These are phyloP conservation scores for Dothidotthia symphoricarpi DNA, from an alignment of 2,329 filamentous ascomycete genomes.

Conservation along the genomic window DNA sequence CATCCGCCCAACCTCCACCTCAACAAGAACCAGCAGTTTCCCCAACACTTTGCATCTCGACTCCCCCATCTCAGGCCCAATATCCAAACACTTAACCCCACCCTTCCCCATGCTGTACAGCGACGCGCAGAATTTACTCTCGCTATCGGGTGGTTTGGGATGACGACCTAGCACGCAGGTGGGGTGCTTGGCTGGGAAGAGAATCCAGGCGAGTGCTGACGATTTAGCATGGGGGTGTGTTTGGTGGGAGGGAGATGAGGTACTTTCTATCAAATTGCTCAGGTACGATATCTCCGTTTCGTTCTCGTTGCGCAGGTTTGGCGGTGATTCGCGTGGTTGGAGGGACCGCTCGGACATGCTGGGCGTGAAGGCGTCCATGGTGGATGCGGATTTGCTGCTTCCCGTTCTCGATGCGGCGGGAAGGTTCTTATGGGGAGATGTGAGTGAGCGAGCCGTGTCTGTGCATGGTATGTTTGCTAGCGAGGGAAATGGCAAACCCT, in stretches of 20 bases:
- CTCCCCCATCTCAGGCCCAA: constrained; percentile 15
- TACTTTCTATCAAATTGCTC: constrained; percentile 17
- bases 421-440: too few species aligned
- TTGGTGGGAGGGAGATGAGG: neutral
- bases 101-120: constrained; percentile 17
- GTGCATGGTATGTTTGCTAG: too few species aligned
- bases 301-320: constrained; percentile 21
- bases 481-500: too few species aligned
- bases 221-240: too few species aligned
- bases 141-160: too few species aligned
- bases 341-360: too few species aligned
- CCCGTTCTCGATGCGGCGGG: too few species aligned
- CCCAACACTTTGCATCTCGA: constrained; percentile 13
- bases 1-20: constrained; percentile 11
- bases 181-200: constrained; percentile 10
- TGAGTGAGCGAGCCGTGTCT: too few species aligned
- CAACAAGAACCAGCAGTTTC: constrained; percentile 12
- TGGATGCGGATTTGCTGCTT: too few species aligned
- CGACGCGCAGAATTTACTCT: constrained; percentile 10
- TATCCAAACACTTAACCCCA: constrained; percentile 11
- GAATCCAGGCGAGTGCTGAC: constrained; percentile 11
- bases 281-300: constrained; percentile 18
- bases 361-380: too few species aligned
- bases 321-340: too few species aligned
- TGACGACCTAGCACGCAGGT: constrained; percentile 16